These are phyloP conservation scores for Thinopyrum elongatum DNA, from an alignment of 176 grass and related monocot genomes.

Conservation along the genomic window DNA sequence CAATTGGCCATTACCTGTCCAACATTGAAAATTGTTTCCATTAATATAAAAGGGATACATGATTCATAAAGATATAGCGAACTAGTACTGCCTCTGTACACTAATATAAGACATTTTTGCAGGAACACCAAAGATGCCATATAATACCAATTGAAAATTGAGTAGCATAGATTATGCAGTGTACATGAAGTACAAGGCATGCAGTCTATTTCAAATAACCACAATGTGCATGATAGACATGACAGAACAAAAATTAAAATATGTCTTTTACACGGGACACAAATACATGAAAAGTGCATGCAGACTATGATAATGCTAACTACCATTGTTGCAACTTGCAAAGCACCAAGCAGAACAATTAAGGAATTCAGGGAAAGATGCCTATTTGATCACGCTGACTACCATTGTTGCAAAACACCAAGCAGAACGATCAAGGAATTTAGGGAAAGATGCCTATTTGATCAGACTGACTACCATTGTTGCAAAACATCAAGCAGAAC, in stretches of 20 bases:
- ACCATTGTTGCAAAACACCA: neutral
- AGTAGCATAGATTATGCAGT: neutral
- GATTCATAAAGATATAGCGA: neutral
- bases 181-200: neutral
- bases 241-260: neutral
- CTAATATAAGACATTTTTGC: too few relatives aligned
- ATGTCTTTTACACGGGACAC: neutral
- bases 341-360: neutral
- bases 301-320: neutral
- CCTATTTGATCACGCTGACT: neutral
- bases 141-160: neutral
- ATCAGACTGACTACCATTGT: neutral
- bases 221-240: neutral
- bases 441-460: neutral
- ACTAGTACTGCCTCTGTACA: neutral
- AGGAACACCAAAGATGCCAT: neutral
- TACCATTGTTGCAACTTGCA: neutral
- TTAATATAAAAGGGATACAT: neutral
- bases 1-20: constrained; percentile 47
- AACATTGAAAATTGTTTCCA: constrained; percentile 21
- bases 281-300: neutral
- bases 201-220: constrained; percentile 16
- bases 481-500: neutral
- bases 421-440: neutral
- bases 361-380: neutral